Evolutionary conservation across 768 basidiomycete species (phyloP), one percentile per base, ranked within the genome.

Genomic region (Phanerochaete carnosa): DNA sequence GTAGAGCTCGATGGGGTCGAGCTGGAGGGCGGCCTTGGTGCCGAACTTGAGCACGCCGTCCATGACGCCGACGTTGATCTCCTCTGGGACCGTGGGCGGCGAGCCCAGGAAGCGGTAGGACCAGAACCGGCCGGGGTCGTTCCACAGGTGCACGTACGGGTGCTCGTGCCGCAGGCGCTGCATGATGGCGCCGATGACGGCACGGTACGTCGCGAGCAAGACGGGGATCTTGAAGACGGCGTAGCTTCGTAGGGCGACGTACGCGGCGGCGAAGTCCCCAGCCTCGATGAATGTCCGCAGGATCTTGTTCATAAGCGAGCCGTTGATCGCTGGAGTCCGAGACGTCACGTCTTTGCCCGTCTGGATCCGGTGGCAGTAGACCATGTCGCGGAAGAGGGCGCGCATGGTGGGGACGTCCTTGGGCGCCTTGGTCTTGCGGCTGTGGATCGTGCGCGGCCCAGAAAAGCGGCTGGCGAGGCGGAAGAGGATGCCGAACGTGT

Each of bases 251-350:
- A 85, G 59, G 19, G 70, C 70, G 49, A 80, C 65, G 62, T 75
- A 75, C 1, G 80, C 82, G 1, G 74, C 84, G 12, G 79, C 68
- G 59, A 82, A 85, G 69, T 85, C 85, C 2, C 71, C 70, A 11
- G 69, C 65, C 0, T 66, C 67, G 57, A 85, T 68, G 63, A 83
- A 81, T 0, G 76, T 71, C n/a, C 76, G 76, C 4, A 86, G 71
- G 1, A 77, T 75, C 28, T 75, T 64, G 62, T 77, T 77, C 37
- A 84, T 66, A 1, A 80, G 69, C 69, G 56, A 32, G 28, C 19
- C 16, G 55, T 62, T 60, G 52, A 70, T 26, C 4, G 59, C 59
- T 1, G 61, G 54, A 1, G 68, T 58, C 12, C 53, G 50, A 13
- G 33, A 35, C 0, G 6, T 45, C 29, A n/a, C 22, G 28, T 22